Percentiles rank a stretch among this genome's conserved stretches.
Conservation (phyloP, 1,139 yeast species). For the Scheffersomyces parashehatae region DNA sequence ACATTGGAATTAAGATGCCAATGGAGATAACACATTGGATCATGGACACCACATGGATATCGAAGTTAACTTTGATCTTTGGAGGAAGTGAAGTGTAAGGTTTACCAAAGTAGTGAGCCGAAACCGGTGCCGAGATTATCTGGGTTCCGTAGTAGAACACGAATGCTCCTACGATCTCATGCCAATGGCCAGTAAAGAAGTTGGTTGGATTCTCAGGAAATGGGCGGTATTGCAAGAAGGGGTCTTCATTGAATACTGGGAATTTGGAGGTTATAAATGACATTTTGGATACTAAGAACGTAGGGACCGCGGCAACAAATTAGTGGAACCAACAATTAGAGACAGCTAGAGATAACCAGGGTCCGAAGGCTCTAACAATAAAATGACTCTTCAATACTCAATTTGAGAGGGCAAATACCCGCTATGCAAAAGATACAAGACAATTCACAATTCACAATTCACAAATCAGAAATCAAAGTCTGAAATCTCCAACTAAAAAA, state of each 20-base stretch:
- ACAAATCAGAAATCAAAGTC: too few relatives aligned
- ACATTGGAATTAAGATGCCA: slow-evolving; percentile 55
- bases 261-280: slow-evolving; percentile 8
- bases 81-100: slow-evolving; percentile 48
- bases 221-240: slow-evolving; percentile 47
- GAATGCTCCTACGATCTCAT: slow-evolving; percentile 45
- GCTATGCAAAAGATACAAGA: too few relatives aligned
- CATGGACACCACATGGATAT: slow-evolving; percentile 87
- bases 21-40: slow-evolving; percentile 71
- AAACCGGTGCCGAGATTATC: slow-evolving; percentile 38
- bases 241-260: slow-evolving; percentile 41
- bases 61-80: slow-evolving; percentile 67
- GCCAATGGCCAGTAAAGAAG: slow-evolving; percentile 50
- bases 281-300: slow-evolving; percentile 1
- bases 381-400: too few relatives aligned
- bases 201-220: slow-evolving; percentile 39
- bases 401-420: too few relatives aligned
- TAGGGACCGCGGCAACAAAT: neutral
- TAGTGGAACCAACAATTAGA: too few relatives aligned
- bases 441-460: too few relatives aligned
- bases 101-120: slow-evolving; percentile 37
- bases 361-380: too few relatives aligned
- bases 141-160: slow-evolving; percentile 42
- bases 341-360: too few relatives aligned
- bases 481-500: too few relatives aligned